phyloP scores from a whole-genome alignment of 805 yeast genomes.

The Schizosaccharomyces cryophilus region DNA sequence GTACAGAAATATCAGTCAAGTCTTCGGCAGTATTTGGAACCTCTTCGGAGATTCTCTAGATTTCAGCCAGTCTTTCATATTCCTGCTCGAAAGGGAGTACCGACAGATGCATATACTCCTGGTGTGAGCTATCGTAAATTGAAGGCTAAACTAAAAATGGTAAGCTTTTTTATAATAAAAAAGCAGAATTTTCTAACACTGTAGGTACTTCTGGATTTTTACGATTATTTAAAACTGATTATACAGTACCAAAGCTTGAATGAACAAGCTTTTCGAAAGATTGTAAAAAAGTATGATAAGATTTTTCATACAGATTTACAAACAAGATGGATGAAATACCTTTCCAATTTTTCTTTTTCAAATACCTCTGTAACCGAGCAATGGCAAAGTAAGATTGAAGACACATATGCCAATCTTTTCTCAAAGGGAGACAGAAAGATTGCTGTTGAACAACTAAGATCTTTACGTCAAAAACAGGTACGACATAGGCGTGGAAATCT shows the following conservation, averaged over 20 bases:
- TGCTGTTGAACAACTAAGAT: neutral
- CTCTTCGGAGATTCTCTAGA: neutral
- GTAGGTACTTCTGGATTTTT: constrained; percentile 48
- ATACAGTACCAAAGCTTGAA: constrained; percentile 52
- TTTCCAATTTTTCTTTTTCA: neutral
- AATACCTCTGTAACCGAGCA: neutral
- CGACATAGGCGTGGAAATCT: no score
- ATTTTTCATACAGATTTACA: constrained; percentile 11
- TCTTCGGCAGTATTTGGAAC: neutral
- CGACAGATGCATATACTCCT: neutral
- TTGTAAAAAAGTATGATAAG: constrained; percentile 78
- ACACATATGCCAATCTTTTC: neutral
- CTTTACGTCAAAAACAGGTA: neutral
- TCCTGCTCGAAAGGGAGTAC: neutral
- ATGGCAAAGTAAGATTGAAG: neutral
- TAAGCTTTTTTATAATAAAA: neutral
- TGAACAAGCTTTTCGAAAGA: constrained; percentile 69
- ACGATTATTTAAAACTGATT: constrained; percentile 44
- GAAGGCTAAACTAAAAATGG: neutral
- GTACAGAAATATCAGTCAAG: no score
- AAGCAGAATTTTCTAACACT: constrained; percentile 24
- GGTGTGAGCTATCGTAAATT: neutral
- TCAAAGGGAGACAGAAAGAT: neutral
- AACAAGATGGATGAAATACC: neutral
- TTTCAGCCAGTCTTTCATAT: neutral